Percentiles rank a stretch among this genome's conserved stretches.
These are phyloP conservation scores for Penicillium robsamsonii DNA, from an alignment of 495 filamentous ascomycete genomes.

Conservation along the genomic window DNA sequence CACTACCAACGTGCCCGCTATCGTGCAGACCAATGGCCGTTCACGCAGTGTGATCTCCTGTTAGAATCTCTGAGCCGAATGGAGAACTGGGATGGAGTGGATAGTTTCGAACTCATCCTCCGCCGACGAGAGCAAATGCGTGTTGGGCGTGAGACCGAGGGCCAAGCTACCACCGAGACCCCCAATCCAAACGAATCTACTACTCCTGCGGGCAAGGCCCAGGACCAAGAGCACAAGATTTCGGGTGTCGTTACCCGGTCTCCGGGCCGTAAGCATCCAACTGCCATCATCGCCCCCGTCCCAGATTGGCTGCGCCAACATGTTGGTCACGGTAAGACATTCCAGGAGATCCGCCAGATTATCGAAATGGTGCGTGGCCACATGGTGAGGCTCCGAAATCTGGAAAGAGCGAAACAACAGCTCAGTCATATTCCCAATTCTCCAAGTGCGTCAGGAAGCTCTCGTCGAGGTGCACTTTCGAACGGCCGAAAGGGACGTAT, in stretches of 20 bases:
- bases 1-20: constrained; percentile 80
- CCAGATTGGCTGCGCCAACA: constrained; percentile 35
- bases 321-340: constrained; percentile 29
- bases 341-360: constrained; percentile 31
- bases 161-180: constrained; percentile 1
- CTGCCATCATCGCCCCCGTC: constrained; percentile 25
- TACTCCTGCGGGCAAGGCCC: background rate
- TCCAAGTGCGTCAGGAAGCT: background rate
- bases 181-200: too few relatives aligned
- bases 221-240: background rate
- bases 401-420: constrained; percentile 5
- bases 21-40: constrained; percentile 57
- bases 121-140: constrained; percentile 24
- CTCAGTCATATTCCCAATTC: background rate
- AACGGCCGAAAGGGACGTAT: background rate
- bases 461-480: background rate
- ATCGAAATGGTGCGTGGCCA: constrained; percentile 22
- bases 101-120: constrained; percentile 31
- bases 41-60: constrained; percentile 59
- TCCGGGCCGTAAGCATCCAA: constrained; percentile 21
- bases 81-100: constrained; percentile 56
- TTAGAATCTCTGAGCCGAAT: constrained; percentile 56
- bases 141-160: constrained; percentile 18
- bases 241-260: background rate
- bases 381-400: constrained; percentile 13